These are phyloP conservation scores for Xerocomellus dryophilus DNA, from an alignment of 768 basidiomycete species.

Conservation along the genomic window DNA sequence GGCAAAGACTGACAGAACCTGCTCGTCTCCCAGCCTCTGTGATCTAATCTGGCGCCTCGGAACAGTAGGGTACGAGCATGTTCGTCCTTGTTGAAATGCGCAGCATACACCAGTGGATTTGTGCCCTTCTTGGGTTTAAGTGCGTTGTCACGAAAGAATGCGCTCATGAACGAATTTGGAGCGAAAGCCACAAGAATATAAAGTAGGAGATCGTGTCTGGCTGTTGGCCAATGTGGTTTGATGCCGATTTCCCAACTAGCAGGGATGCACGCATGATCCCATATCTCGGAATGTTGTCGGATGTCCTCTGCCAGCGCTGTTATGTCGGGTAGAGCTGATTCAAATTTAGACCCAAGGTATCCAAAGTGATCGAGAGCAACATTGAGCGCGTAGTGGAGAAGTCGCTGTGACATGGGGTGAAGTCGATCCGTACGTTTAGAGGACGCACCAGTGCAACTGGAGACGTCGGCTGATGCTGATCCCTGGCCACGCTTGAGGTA, in stretches of 20 bases:
- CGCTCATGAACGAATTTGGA: neutral
- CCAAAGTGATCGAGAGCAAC: neutral
- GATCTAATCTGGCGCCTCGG: neutral
- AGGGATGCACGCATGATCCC: neutral
- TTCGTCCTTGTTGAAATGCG: neutral
- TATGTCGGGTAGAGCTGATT: neutral
- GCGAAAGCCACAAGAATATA: conserved; percentile 2
- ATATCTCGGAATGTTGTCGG: neutral
- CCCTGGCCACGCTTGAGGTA: neutral
- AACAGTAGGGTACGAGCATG: neutral
- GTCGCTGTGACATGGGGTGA: neutral
- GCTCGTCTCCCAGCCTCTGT: neutral
- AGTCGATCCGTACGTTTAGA: neutral
- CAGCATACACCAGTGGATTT: conserved; percentile 4
- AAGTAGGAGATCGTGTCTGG: neutral
- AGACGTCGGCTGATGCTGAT: neutral
- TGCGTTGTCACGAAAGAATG: neutral
- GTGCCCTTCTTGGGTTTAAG: neutral
- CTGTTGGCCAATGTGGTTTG: neutral
- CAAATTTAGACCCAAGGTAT: neutral
- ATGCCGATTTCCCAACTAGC: neutral
- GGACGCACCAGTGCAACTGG: neutral
- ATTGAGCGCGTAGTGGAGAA: neutral
- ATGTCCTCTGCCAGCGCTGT: neutral
- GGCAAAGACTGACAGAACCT: neutral